Percentiles rank a stretch among this genome's conserved stretches.
Evolutionary conservation across 1,284 basidiomycete genomes (phyloP).

Genomic region (Cryptococcus deneoformans): DNA sequence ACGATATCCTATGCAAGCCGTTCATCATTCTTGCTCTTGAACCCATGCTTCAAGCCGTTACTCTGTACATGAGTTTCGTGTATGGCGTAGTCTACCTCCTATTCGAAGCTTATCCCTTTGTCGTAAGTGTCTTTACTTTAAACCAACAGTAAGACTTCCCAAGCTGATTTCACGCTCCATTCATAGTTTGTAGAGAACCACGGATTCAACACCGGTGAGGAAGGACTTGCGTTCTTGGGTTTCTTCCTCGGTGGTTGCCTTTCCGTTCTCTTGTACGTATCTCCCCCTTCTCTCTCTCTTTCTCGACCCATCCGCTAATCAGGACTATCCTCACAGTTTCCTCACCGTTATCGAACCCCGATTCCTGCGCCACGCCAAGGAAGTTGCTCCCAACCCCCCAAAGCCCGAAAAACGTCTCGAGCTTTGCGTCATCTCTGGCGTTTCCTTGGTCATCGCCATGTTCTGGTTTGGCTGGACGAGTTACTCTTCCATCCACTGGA

Average conservation of each 20-base stretch:
- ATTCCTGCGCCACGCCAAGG: constrained; percentile 28
- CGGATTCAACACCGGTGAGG: constrained; percentile 52
- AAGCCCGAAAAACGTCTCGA: constrained; percentile 41
- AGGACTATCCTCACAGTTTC: constrained; percentile 13
- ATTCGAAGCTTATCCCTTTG: constrained; percentile 51
- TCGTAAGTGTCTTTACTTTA: constrained; percentile 6
- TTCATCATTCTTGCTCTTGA: constrained; percentile 68
- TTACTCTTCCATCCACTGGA: constrained; percentile 50
- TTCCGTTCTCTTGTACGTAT: constrained; percentile 28
- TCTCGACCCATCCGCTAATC: not conserved
- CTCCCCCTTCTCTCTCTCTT: not conserved
- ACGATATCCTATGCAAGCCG: constrained; percentile 57
- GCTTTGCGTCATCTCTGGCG: constrained; percentile 48
- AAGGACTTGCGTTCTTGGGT: constrained; percentile 54
- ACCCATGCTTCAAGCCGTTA: constrained; percentile 71
- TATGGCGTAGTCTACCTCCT: constrained; percentile 46
- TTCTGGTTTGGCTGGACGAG: constrained; percentile 53
- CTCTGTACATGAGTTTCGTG: constrained; percentile 60
- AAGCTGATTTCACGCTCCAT: not conserved
- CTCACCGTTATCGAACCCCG: constrained; percentile 31
- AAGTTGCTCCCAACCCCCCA: constrained; percentile 25
- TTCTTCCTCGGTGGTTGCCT: constrained; percentile 51
- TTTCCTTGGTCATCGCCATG: constrained; percentile 46
- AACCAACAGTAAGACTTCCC: not conserved
- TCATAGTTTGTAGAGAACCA: constrained; percentile 47